A percentile compares a stretch with the other conserved stretches of the same genome.
Conservation (phyloP, 352 stramenopile species). For the Saprolegnia diclina region DNA sequence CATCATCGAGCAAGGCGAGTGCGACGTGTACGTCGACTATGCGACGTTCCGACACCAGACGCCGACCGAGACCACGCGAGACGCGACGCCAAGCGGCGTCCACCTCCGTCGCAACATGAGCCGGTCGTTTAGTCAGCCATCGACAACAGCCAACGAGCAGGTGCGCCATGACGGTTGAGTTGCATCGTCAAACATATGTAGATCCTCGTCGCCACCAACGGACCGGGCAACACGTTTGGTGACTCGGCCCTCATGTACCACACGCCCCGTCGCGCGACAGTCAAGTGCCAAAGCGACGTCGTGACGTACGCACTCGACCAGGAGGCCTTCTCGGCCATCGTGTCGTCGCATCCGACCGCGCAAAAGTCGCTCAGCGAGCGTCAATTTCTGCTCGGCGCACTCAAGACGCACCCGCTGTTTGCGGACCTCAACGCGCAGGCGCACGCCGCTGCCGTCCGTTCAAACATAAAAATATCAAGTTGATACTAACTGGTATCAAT, state of each 20-base stretch:
- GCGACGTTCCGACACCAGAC: slow-evolving; percentile 36
- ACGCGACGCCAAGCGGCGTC: not conserved
- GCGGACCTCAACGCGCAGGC: slow-evolving; percentile 62
- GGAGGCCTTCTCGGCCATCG: slow-evolving; percentile 44
- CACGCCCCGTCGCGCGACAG: slow-evolving; percentile 68
- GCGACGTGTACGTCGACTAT: slow-evolving; percentile 81
- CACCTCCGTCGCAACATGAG: slow-evolving; percentile 15
- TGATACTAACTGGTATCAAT: too few species aligned
- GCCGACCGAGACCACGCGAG: not conserved
- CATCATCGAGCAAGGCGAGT: slow-evolving; percentile 70
- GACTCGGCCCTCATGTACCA: slow-evolving; percentile 83
- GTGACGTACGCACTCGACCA: slow-evolving; percentile 81
- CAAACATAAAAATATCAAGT: not conserved
- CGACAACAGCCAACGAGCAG: slow-evolving; percentile 26
- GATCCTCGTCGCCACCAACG: slow-evolving; percentile 75
- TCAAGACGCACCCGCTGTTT: slow-evolving; percentile 73
- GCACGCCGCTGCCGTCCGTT: slow-evolving; percentile 58
- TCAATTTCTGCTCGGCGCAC: slow-evolving; percentile 57
- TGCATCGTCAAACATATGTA: slow-evolving; percentile 19
- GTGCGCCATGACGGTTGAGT: slow-evolving; percentile 1
- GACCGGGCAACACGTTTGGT: slow-evolving; percentile 67
- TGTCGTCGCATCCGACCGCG: slow-evolving; percentile 55
- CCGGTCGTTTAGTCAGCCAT: slow-evolving; percentile 22
- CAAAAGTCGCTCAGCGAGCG: slow-evolving; percentile 76
- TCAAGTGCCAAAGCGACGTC: slow-evolving; percentile 30